Evolutionary conservation across 73 alveolate species (phyloP).

Genomic region (Diophrys sp.): DNA sequence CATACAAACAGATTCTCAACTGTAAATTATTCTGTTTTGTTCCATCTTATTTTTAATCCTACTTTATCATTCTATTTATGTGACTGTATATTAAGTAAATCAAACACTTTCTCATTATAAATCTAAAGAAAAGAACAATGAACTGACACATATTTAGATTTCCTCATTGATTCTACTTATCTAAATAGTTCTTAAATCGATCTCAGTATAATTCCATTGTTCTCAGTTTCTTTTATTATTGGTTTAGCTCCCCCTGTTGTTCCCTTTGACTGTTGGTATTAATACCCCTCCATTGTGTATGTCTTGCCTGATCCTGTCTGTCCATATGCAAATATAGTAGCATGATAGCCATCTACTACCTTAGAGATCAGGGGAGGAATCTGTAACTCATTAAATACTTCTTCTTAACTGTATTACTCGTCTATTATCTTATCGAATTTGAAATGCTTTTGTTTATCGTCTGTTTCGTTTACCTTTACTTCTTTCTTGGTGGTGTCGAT

Average conservation of each 20-base stretch:
- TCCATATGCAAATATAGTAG: conserved; percentile 66
- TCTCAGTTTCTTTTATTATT: conserved; percentile 22
- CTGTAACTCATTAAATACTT: conserved; percentile 43
- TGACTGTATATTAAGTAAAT: conserved; percentile 45
- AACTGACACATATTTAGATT: conserved; percentile 27
- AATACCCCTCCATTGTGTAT: conserved; percentile 61
- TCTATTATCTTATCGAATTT: conserved; percentile 49
- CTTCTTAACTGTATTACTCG: conserved; percentile 10
- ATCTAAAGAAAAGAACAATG: conserved; percentile 60
- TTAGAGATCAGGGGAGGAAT: conserved; percentile 26
- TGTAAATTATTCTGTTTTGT: conserved; percentile 64
- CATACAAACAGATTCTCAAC: conserved; percentile 82
- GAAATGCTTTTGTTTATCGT: conserved; percentile 21
- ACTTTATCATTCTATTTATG: background rate
- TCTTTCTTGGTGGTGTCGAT: conserved; percentile 16
- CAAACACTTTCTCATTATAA: conserved; percentile 67
- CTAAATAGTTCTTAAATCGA: conserved; percentile 41
- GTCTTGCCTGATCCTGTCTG: conserved; percentile 65
- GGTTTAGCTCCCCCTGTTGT: conserved; percentile 46
- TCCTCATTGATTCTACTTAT: conserved; percentile 27
- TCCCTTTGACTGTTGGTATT: conserved; percentile 19
- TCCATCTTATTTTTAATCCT: conserved; percentile 77
- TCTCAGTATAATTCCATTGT: conserved; percentile 43
- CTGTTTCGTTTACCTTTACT: conserved; percentile 6
- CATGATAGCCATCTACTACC: conserved; percentile 60